Base-by-base conservation (phyloP, 306 rosid genomes). In the Oxytropis ochrocephala region DNA sequence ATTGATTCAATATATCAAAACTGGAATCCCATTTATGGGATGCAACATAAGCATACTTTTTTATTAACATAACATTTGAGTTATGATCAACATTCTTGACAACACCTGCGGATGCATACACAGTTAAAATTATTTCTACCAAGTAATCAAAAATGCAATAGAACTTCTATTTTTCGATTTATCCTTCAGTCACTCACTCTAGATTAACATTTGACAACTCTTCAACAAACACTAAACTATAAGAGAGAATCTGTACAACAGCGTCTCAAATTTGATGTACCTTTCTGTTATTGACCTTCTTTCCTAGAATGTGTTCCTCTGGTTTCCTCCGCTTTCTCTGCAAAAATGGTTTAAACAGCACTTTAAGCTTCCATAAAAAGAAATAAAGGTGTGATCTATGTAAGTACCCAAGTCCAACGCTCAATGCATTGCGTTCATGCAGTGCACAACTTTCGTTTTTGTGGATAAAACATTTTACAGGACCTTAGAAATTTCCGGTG, bases 261-360 rank as follows among this genome's bases (percentile, higher is more conserved):
- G 75, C 51, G 69, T 63, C 70, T 33, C 21, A 66, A 77, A 74
- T 42, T 78, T 60, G 64, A 64, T 60, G 46, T 87, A 94, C 99
- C 97, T 94, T 94, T 73, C 97, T 76, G 62, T 63, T 81, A 52
- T 67, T 73, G 81, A 86, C 74, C 85, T 91, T 94, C 86, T 87
- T 94, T 52, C 91, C 98, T 30, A 81, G 29, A 35, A 18, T 73
- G 74, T 87, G 82, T 18, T 94, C 97, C 17, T 91, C 97, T n/a
- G 88, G 55, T 81, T 94, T 94, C 83, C 99, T 91, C 57, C 97
- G 86, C 85, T 94, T 94, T 80, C 97, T 78, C 99, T 94, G 92
- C 74, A 74, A 86, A 86, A 77, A 67, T 43, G 67, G 72, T 75
- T 75, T 35, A 11, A 65, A 52, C 5, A 6, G 30, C 50, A 67